Percentiles rank a stretch among this genome's conserved stretches.
These are phyloP conservation scores for Clausena lansium DNA, from an alignment of 345 rosid species.

Conservation along the genomic window DNA sequence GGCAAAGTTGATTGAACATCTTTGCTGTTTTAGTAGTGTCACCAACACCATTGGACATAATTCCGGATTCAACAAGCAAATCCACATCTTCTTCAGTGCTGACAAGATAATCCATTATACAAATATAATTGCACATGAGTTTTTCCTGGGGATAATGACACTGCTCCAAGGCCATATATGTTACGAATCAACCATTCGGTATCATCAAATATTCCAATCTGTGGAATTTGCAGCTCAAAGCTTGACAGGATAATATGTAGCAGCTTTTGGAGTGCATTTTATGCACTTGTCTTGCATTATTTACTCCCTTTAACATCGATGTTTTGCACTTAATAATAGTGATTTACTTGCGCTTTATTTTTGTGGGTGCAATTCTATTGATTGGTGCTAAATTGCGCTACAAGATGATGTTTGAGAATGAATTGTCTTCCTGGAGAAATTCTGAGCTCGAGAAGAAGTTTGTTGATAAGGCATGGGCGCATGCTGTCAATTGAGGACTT, in stretches of 20 bases:
- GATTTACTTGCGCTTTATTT: too few species aligned
- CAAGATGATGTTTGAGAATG: too few species aligned
- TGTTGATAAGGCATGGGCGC: too few species aligned
- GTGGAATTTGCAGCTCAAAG: not conserved
- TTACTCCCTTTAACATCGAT: too few species aligned
- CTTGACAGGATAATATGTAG: not conserved
- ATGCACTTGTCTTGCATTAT: too few species aligned
- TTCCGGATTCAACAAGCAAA: slow-evolving; percentile 11
- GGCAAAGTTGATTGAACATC: slow-evolving; percentile 11
- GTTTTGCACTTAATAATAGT: too few species aligned
- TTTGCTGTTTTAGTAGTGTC: slow-evolving; percentile 2
- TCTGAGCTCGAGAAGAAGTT: too few species aligned
- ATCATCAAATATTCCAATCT: not conserved
- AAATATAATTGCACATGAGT: slow-evolving; percentile 6
- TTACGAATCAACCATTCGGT: slow-evolving; percentile 20
- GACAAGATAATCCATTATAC: not conserved
- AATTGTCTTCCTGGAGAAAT: too few species aligned
- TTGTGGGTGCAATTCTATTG: too few species aligned
- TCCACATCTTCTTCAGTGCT: slow-evolving; percentile 18
- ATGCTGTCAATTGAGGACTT: too few species aligned
- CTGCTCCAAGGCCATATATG: slow-evolving; percentile 18
- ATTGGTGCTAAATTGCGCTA: too few species aligned
- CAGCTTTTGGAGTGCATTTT: too few species aligned
- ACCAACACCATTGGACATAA: slow-evolving; percentile 1
- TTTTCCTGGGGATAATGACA: slow-evolving; percentile 12